These are phyloP conservation scores for Rhynchosporium secalis DNA, from an alignment of 2,329 filamentous ascomycete genomes.

Conservation along the genomic window DNA sequence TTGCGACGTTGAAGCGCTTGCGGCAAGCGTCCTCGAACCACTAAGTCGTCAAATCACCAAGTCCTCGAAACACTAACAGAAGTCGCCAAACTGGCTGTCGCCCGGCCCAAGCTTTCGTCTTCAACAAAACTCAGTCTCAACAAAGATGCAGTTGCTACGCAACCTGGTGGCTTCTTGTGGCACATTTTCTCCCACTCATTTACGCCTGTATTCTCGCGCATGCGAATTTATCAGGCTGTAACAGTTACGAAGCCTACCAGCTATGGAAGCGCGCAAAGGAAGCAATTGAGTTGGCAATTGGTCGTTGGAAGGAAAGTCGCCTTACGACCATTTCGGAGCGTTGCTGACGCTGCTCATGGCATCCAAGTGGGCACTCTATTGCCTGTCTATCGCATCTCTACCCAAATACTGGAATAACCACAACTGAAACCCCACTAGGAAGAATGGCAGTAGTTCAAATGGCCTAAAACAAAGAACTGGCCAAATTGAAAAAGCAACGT, in stretches of 20 bases:
- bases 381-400: neutral
- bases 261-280: no score
- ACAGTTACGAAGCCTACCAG: no score
- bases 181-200: no score
- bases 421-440: conserved; percentile 10
- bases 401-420: neutral
- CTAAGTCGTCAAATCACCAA: neutral
- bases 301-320: neutral
- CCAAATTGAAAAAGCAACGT: neutral
- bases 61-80: conserved; percentile 1
- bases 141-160: neutral
- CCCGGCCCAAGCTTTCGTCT: neutral
- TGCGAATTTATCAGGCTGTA: no score
- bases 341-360: neutral
- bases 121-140: neutral
- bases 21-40: neutral
- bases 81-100: neutral
- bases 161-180: no score
- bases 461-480: neutral
- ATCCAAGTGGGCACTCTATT: neutral
- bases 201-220: no score
- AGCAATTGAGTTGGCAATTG: no score
- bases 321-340: neutral
- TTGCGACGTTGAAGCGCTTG: no score
- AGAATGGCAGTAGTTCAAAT: neutral